Evolutionary conservation across 768 basidiomycete genomes (phyloP), one percentile per base, ranked within the genome.

Genomic region (Auricularia heimuer): DNA sequence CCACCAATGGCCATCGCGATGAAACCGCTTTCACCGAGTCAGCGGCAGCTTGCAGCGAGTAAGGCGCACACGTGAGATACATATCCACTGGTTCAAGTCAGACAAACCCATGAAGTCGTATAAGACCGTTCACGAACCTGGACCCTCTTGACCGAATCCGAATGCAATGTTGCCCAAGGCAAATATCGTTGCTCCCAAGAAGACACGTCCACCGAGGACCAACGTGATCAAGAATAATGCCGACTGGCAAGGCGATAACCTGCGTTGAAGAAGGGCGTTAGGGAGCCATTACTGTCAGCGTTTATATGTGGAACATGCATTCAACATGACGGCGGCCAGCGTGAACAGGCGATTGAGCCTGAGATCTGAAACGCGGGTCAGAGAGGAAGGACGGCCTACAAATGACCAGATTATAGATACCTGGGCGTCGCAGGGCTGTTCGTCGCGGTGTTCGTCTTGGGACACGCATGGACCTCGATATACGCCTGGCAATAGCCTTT

Each of bases 1-100:
- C 76, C 73, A 1, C 77, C 76, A 16, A 77, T 65, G 10, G 76
- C 76, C 18, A 78, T 68, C 16, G 75, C 68, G 21, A 72, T 66
- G 67, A 72, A 78, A 10, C 75, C 77, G 35, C 71, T 72, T 51
- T 4, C 3, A 24, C 44, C 44, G 18, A 6, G 11, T 62, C 6
- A 35, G 45, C 21, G 4, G 21, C n/a, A 35, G 36, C 34, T 34
- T 58, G 47, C n/a, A 18, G 44, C 24, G 24, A 24, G 24, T 24
- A 24, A 24, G 24, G 24, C 24, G 24, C 24, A 24, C 24, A 24
- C 24, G 24, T 24, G 24, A 24, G 24, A 24, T 24, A 24, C 24
- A 24, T 24, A 24, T 24, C 24, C 24, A 24, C 24, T 24, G 24
- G 24, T 24, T 24, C 24, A 24, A 24, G 24, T 24, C 24, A 24